Evolutionary conservation across 805 yeast species (phyloP).

Genomic region (Torulaspora gathmanii): DNA sequence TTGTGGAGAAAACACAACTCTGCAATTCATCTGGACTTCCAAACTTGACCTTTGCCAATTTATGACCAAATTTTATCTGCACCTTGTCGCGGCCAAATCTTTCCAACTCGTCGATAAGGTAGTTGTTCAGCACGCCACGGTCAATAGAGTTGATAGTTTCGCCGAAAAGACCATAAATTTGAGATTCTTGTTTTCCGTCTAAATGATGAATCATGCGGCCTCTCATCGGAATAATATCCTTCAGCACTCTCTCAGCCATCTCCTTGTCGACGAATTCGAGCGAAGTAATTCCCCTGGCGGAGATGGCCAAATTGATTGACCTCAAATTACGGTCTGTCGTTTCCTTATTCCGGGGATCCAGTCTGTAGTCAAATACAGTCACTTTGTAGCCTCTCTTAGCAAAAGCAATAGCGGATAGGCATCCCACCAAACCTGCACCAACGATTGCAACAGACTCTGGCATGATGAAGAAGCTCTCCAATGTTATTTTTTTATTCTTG

Average conservation of each 20-base stretch:
- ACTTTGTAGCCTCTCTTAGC: constrained; percentile 69
- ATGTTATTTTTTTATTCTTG: background rate
- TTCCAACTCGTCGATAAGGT: constrained; percentile 60
- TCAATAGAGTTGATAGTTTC: constrained; percentile 84
- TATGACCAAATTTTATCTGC: constrained; percentile 49
- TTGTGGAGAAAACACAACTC: constrained; percentile 22
- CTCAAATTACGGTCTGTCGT: constrained; percentile 42
- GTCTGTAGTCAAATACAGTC: constrained; percentile 63
- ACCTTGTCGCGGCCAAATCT: constrained; percentile 39
- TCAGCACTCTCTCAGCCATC: constrained; percentile 52
- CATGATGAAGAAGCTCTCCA: constrained; percentile 3
- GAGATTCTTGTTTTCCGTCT: constrained; percentile 59
- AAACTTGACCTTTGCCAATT: constrained; percentile 44
- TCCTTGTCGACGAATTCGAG: constrained; percentile 55
- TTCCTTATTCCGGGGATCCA: constrained; percentile 52
- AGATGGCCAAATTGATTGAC: constrained; percentile 85
- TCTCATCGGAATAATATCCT: constrained; percentile 71
- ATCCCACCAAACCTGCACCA: constrained; percentile 91
- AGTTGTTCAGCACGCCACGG: constrained; percentile 61
- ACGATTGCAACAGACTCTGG: constrained; percentile 50
- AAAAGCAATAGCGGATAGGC: constrained; percentile 77
- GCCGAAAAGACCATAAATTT: constrained; percentile 74
- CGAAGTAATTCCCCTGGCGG: constrained; percentile 75
- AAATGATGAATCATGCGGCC: constrained; percentile 85
- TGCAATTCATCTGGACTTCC: constrained; percentile 14